Base-by-base conservation (phyloP, 345 rosid species). In the Dimocarpus longan region DNA sequence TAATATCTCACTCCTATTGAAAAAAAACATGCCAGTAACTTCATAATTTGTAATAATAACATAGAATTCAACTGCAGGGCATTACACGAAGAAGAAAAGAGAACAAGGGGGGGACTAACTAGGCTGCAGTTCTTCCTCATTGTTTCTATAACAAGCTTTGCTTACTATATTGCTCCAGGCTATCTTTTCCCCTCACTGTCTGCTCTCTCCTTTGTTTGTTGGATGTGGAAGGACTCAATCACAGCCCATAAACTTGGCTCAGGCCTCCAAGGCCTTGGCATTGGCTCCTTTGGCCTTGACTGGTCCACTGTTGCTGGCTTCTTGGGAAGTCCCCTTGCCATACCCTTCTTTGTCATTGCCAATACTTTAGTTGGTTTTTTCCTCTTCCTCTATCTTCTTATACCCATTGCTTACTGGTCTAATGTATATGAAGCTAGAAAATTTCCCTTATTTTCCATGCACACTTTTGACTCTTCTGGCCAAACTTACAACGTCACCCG, bases 61-160 rank as follows among this genome's bases (percentile, higher is more conserved):
- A n/a, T 7, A 1, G 32, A 28, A 52, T 40, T 1, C 12, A 66
- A 44, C 66, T 78, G 46, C 83, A 86, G 86, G 75, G 88, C 91
- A 16, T 81, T 87, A 66, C 88, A 89, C 56, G 90, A 89, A 46
- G 63, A 19, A 21, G 90, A 89, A 78, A 80, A 40, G 18, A 74
- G 88, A 71, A 77, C 77, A 2, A 88, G 85, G 18, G 78, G 88
- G 65, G 85, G 90, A 42, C 54, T 78, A 44, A 78, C 87, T 24
- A 83, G 90, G 85, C 86, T 87, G 66, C 91, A 89, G 68, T 85
- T 87, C 80, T 89, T 89, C 82, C 68, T 85, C 10, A 24, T 87
- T 44, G 90, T 85, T 73, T 77, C 85, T 18, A 32, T 56, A 50
- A 80, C 86, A 0, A 89, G 90, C 80, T 89, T 89, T 12, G 87